Base-by-base conservation (phyloP, 257 asterid species). In the Sherardia arvensis region DNA sequence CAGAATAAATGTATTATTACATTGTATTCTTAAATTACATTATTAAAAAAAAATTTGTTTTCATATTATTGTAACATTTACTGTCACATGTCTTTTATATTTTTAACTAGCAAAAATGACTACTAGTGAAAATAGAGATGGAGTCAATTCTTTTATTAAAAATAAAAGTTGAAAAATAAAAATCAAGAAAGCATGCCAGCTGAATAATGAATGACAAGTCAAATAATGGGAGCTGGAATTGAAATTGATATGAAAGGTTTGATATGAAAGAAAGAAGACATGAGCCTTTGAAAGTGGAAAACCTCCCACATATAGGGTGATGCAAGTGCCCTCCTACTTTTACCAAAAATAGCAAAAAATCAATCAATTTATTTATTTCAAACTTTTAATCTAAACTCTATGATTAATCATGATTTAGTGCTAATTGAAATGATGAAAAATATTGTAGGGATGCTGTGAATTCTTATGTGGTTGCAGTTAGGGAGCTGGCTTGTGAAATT, bases 401-500 rank as follows among this genome's bases (percentile, higher is more conserved):
- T 7, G 4, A 43, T 17, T 43, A 43, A 2, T 43, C 20, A 43
- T 15, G 20, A 0, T 15, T 40, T 40, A 2, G 15, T 14, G n/a
- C n/a, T 43, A 43, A 14, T 43, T 43, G 51, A 43, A 43, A 14
- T 43, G 20, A 43, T 43, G 20, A 43, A 43, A 4, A 43, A 6
- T 17, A 43, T 1, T 43, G 8, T 1, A 43, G 51, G 51, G 51
- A 43, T 49, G 91, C 84, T 69, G 86, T 70, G 71, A 74, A 45
- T 64, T 75, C 71, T 11, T 90, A 90, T 63, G 81, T 79, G 59
- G 82, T 76, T 63, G 87, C 87, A 59, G 83, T 83, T 55, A 75
- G 76, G 65, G 69, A 69, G 69, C 61, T 87, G 72, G 91, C 90
- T 58, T 81, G 95, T 77, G 81, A 85, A 32, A 74, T 89, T 64